A percentile compares a stretch with the other conserved stretches of the same genome.
phyloP scores from a whole-genome alignment of 176 grass and related monocot genomes.

The Elymus sibiricus region DNA sequence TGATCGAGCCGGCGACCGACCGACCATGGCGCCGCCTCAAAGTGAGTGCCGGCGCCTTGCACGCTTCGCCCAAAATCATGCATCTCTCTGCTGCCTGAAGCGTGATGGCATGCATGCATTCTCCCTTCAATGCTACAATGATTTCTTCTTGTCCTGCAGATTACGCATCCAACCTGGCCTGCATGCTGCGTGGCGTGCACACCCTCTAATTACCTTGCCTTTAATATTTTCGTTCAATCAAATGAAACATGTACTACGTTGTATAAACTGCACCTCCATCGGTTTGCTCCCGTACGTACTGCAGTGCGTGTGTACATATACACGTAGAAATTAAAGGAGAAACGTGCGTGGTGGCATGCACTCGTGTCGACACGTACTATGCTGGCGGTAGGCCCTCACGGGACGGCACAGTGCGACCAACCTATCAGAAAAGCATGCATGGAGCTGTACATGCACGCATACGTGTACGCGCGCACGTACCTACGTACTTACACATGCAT shows the following conservation, averaged over 20 bases:
- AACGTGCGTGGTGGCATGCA: neutral
- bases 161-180: neutral
- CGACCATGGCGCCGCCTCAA: constrained; percentile 23
- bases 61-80: constrained; percentile 58
- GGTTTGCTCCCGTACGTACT: neutral
- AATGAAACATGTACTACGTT: too few relatives aligned
- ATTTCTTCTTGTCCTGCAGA: constrained; percentile 1
- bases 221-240: too few relatives aligned
- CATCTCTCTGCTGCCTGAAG: neutral
- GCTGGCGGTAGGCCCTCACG: neutral
- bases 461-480: neutral
- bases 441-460: neutral
- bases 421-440: neutral
- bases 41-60: constrained; percentile 60
- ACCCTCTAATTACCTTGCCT: neutral
- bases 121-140: constrained; percentile 21
- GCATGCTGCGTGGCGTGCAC: neutral
- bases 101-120: neutral
- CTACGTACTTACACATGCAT: neutral
- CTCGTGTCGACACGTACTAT: neutral
- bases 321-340: neutral
- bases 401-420: neutral
- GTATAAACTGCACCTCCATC: too few relatives aligned
- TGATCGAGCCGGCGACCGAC: neutral
- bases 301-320: neutral